Base-by-base conservation (phyloP, 805 yeast species). In the Nakazawaea sp. region DNA sequence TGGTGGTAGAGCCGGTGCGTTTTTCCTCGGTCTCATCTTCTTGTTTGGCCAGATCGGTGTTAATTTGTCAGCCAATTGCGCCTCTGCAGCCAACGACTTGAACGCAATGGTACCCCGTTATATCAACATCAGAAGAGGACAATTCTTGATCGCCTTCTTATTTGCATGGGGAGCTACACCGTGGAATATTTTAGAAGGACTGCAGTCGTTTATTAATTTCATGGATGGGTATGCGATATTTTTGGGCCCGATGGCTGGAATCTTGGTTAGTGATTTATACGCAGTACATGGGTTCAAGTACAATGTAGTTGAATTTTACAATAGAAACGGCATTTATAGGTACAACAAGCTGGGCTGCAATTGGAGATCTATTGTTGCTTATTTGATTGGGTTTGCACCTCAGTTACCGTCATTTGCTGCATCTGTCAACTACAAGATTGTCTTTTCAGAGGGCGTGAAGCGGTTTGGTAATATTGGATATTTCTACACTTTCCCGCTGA, bases 121-220 rank as follows among this genome's bases (percentile, higher is more conserved):
- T 57, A 54, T 78, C 46, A 77, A 70, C 53, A 72, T 75, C 38
- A 64, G 75, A 51, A 66, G 85, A 47, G 84, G 83, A 25, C 55
- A 59, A 3, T 55, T 56, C 46, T 41, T 54, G 12, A 44, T 53
- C 32, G 49, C 53, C 11, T 48, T 61, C 3, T 44, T 51, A 10
- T 46, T 62, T 31, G 64, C 62, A 2, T 59, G 64, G 65, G 57
- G 52, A 5, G 40, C 45, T 38, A 43, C 40, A 13, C 51, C 51
- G 10, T 46, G 49, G 51, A 34, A 46, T 18, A 44, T 47, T 20
- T 42, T 36, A 13, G 35, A 39, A 27, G 35, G 40, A 4, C 47
- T 45, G 11, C 37, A 26, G 10, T 32, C 46, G 12, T 43, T 47
- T 20, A 37, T 42, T 28, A 40, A 40, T 18, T 47, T 47, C 32